Evolutionary conservation across 441 rosid genomes (phyloP), one percentile per base, ranked within the genome.

Genomic region (Pelargonium citronellum): DNA sequence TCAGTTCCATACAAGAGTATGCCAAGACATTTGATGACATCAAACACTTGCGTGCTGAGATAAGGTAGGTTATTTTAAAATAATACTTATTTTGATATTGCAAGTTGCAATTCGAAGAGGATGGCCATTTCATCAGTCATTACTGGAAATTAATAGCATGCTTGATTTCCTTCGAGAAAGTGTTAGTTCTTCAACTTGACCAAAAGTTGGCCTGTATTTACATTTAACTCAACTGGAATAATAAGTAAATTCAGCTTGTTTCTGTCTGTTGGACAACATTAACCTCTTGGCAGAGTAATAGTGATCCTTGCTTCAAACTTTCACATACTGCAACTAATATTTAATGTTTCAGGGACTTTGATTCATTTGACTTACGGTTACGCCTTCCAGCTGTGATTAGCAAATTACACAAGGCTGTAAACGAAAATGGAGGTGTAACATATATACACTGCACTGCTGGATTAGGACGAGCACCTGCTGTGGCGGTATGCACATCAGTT

Each of bases 371-470:
- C 79, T 82, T 94, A 79, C 87, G 97, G 80, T 79, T 87, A 83
- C 91, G 90, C 66, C 96, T 94, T 69, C 99, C 99, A 49, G 92
- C 90, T 7, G 96, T 94, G 24, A 76, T 90, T 70, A 83, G 99
- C 80, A 81, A 73, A 75, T 80, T 91, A 11, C 73, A 79, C 85
- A 87, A 83, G 78, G 91, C 96, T 53, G 79, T 87, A 71, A 85
- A 87, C 37, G 79, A 64, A 75, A 91, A 90, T 85, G 97, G 92
- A 69, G 97, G 97, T 63, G 90, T 91, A 53, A 79, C 97, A 3
- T 94, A 94, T 73, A 71, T 94, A 60, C 99, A 94, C 84, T 94
- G 99, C 79, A 94, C 99, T 47, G 99, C 99, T 68, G 97, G 99
- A 68, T 80, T 94, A 39, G 99, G 99, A 83, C 83, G 99, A 82